A percentile compares a stretch with the other conserved stretches of the same genome.
Conservation (phyloP, 2,329 filamentous ascomycete species). For the Calonectria crousiana region DNA sequence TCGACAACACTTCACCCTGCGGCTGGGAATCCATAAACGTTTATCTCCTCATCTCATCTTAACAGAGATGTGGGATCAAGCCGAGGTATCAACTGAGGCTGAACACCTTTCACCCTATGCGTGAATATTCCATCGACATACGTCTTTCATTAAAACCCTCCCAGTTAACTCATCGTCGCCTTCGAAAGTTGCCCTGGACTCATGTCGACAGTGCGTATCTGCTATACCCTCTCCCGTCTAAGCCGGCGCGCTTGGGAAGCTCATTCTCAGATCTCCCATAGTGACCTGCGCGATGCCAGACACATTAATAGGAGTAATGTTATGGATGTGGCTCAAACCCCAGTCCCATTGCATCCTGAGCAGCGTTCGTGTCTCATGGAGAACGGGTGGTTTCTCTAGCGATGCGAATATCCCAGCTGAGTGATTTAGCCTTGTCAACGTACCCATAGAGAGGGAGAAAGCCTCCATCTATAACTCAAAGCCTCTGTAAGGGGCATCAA, state of each 20-base stretch:
- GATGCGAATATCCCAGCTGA: too few species aligned
- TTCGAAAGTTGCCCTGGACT: slow-evolving; percentile 1
- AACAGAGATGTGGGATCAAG: not conserved
- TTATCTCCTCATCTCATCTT: not conserved
- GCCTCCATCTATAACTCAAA: too few species aligned
- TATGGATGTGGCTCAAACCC: not conserved
- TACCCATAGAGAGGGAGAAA: too few species aligned
- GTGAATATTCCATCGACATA: not conserved
- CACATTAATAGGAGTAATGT: not conserved
- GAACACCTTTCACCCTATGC: not conserved
- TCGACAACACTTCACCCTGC: not conserved
- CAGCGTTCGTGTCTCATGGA: not conserved
- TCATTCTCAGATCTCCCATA: not conserved
- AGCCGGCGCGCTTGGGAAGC: not conserved
- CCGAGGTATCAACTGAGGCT: not conserved
- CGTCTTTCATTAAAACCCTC: not conserved
- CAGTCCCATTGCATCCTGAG: too few species aligned
- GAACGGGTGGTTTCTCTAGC: too few species aligned
- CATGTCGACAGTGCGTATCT: not conserved
- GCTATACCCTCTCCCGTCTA: not conserved
- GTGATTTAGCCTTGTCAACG: too few species aligned
- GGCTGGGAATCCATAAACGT: not conserved
- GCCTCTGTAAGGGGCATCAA: too few species aligned
- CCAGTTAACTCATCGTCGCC: not conserved
- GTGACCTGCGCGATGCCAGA: not conserved